These are phyloP conservation scores for Boletus insuetus DNA, from an alignment of 768 basidiomycete species.

Conservation along the genomic window DNA sequence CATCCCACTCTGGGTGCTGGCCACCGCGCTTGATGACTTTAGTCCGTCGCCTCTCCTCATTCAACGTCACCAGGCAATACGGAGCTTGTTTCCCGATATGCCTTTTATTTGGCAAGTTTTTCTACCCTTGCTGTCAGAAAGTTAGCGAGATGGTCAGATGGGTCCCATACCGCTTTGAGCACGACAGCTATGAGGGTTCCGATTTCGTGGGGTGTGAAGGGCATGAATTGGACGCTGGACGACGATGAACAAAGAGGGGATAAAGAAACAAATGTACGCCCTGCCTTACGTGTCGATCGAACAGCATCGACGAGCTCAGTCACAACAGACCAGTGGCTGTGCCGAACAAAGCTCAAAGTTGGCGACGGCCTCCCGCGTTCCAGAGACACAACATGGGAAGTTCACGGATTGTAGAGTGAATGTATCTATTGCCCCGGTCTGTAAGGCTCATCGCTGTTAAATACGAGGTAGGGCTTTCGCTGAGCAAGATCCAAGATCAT, in stretches of 20 bases:
- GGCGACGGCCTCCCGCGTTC: no score
- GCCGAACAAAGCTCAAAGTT: background rate
- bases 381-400: no score
- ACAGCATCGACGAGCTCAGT: constrained; percentile 7
- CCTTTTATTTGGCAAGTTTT: constrained; percentile 85
- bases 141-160: background rate
- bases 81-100: constrained; percentile 98
- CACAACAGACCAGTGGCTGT: constrained; percentile 19
- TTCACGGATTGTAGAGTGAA: background rate
- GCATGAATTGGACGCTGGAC: constrained; percentile 40
- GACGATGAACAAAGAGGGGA: constrained; percentile 1
- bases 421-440: constrained; percentile 43
- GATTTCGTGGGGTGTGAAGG: constrained; percentile 66
- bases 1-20: constrained; percentile 99
- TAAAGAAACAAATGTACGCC: constrained; percentile 6
- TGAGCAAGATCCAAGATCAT: constrained; percentile 76
- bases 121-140: constrained; percentile 44
- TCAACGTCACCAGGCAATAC: constrained; percentile 78
- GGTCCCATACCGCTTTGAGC: constrained; percentile 79
- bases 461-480: constrained; percentile 67
- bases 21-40: constrained; percentile 96
- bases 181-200: constrained; percentile 94
- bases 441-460: constrained; percentile 55
- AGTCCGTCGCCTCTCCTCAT: constrained; percentile 82
- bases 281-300: constrained; percentile 20